Evolutionary conservation across 768 basidiomycete species (phyloP).

Genomic region (Imleria badia): DNA sequence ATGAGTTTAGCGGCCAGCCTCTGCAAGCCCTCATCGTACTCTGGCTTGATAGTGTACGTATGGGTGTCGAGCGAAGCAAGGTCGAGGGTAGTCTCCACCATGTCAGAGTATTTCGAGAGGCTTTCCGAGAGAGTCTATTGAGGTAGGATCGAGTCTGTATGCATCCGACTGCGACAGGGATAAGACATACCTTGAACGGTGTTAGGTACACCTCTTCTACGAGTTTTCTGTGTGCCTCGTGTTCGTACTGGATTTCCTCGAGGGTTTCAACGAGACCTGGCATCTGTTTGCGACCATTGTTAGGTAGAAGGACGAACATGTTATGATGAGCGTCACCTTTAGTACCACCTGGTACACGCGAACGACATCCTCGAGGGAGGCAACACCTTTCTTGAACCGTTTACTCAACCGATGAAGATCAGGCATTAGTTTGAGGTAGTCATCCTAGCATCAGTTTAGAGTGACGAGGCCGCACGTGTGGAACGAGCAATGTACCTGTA

Average conservation of each 20-base stretch:
- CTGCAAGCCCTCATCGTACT: conserved; percentile 78
- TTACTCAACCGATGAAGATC: conserved; percentile 92
- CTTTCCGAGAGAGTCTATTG: conserved; percentile 59
- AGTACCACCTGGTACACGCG: conserved; percentile 92
- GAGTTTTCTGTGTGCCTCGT: conserved; percentile 49
- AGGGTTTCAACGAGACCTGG: conserved; percentile 72
- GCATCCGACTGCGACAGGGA: not conserved
- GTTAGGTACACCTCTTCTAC: conserved; percentile 68
- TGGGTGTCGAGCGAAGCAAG: conserved; percentile 82
- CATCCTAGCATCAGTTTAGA: conserved; percentile 53
- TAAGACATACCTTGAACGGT: conserved; percentile 51
- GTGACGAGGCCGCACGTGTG: not conserved
- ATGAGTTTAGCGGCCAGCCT: conserved; percentile 66
- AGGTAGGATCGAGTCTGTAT: not conserved
- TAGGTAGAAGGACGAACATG: not conserved
- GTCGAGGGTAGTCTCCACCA: conserved; percentile 97
- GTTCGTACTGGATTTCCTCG: conserved; percentile 46
- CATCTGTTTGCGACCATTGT: conserved; percentile 45
- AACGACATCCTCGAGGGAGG: conserved; percentile 91
- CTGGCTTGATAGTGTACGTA: conserved; percentile 88
- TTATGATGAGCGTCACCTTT: conserved; percentile 47
- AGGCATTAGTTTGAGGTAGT: conserved; percentile 87
- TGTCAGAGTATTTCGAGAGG: conserved; percentile 80
- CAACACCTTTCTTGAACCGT: conserved; percentile 80
- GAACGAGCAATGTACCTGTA: conserved; percentile 54